phyloP scores from a whole-genome alignment of 2,329 filamentous ascomycete species.

The Lecanosticta acicola region DNA sequence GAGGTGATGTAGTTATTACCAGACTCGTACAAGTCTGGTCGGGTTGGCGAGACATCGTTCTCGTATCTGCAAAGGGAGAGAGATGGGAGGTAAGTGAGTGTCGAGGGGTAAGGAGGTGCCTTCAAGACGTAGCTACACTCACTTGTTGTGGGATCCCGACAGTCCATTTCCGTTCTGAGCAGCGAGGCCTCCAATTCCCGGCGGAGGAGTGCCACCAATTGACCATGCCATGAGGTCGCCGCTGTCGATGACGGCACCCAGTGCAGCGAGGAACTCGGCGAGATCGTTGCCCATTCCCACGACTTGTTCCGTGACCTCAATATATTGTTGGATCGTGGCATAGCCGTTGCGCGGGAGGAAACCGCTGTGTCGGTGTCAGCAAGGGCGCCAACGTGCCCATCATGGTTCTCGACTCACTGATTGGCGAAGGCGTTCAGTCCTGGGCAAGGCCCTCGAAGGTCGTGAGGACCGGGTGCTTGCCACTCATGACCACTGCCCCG shows the following conservation, averaged over 20 bases:
- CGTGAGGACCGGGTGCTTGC: slow-evolving; percentile 24
- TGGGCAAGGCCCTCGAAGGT: slow-evolving; percentile 31
- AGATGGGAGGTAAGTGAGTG: not conserved
- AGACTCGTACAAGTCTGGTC: slow-evolving; percentile 28
- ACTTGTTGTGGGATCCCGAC: slow-evolving; percentile 24
- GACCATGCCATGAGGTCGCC: slow-evolving; percentile 29
- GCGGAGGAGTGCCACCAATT: slow-evolving; percentile 27
- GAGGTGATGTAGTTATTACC: slow-evolving; percentile 24
- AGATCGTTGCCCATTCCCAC: slow-evolving; percentile 9
- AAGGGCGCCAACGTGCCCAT: too few species aligned
- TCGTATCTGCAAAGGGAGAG: slow-evolving; percentile 3
- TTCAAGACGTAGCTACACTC: not conserved
- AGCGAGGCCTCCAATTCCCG: slow-evolving; percentile 7
- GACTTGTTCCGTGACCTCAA: not conserved
- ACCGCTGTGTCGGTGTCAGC: too few species aligned
- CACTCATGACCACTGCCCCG: slow-evolving; percentile 26
- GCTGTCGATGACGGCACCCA: slow-evolving; percentile 30
- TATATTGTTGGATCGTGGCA: not conserved
- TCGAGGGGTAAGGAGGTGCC: not conserved
- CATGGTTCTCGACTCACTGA: not conserved
- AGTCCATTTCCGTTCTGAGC: slow-evolving; percentile 16
- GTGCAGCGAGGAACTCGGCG: slow-evolving; percentile 29
- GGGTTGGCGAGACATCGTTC: slow-evolving; percentile 22
- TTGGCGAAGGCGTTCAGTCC: not conserved
- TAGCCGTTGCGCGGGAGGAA: not conserved